Percentiles rank a stretch among this genome's conserved stretches.
Conservation (phyloP, 2,329 filamentous ascomycete species). For the Taxawa tesnikishii region DNA sequence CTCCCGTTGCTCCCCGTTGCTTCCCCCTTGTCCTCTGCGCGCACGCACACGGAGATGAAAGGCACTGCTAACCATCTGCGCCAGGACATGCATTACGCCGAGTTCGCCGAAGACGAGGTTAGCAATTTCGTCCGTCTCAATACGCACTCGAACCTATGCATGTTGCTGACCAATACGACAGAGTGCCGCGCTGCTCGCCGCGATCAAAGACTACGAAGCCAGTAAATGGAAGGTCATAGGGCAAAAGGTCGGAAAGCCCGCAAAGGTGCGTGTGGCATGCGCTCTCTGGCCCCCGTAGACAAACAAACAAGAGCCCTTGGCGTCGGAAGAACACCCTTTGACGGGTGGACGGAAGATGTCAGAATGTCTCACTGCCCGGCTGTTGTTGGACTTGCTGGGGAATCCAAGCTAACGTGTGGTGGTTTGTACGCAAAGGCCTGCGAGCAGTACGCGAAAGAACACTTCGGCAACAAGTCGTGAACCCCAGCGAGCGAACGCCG, state of each 20-base stretch:
- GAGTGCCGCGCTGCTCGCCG: slow-evolving; percentile 57
- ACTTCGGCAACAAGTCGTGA: slow-evolving; percentile 60
- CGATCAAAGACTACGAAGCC: slow-evolving; percentile 97
- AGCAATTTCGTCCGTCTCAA: slow-evolving; percentile 30
- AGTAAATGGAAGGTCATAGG: slow-evolving; percentile 99
- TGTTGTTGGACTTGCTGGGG: neutral
- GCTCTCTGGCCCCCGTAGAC: slow-evolving; percentile 4
- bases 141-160: slow-evolving; percentile 7
- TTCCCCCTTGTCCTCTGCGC: neutral
- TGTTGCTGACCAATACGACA: slow-evolving; percentile 5
- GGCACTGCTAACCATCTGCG: slow-evolving; percentile 14
- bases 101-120: slow-evolving; percentile 96
- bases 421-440: slow-evolving; percentile 45
- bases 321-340: neutral
- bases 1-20: neutral
- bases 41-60: neutral
- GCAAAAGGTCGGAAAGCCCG: slow-evolving; percentile 92
- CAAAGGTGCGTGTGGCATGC: slow-evolving; percentile 54
- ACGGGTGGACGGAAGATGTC: too few species aligned
- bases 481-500: too few species aligned
- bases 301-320: neutral
- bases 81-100: slow-evolving; percentile 97
- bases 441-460: slow-evolving; percentile 92
- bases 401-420: neutral
- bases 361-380: slow-evolving; percentile 11